Evolutionary conservation across 2,329 filamentous ascomycete genomes (phyloP), one percentile per base, ranked within the genome.

Genomic region (Fusarium fujikuroi): DNA sequence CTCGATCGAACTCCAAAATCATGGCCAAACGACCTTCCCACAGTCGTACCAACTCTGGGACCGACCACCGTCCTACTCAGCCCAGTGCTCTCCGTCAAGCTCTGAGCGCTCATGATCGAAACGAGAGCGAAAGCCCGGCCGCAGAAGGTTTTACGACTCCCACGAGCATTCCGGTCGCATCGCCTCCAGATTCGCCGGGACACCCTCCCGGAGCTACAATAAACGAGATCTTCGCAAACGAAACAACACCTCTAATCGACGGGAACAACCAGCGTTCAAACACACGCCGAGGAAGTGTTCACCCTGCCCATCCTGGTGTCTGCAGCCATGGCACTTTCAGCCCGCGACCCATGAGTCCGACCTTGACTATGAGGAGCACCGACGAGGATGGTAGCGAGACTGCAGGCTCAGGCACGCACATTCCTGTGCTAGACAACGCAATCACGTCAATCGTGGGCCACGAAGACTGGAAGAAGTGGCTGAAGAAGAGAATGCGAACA

Each of bases 291-390:
- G 70, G 73, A 30, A 76, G 70, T 40, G 61, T 76, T 14, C 78
- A 80, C 54, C 75, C 77, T 37, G 82, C 81, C 9, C 85, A 88
- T 72, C 81, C 85, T 15, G 87, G 85, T 25, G 80, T 81, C 60
- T 94, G 91, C 84, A 87, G 88, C 76, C 92, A 96, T 83, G 93
- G 93, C 75, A 93, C 92, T 21, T 94, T 95, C 78, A 94, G 93
- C 47, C 92, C 93, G 3, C 85, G 90, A 42, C 87, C 92, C 1
- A 83, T 83, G 50, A 89, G 87, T 56, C 85, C 87, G 8, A 74
- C 80, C 14, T 77, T 80, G 39, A 84, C 81, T 49, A 79, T 79
- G 42, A 72, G 75, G 21, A 78, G 78, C 64, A 77, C 75, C 52
- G 77, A 80, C 70, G 59, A 78, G 70, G 77, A 80, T 73, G 60